A percentile compares a stretch with the other conserved stretches of the same genome.
Evolutionary conservation across 768 basidiomycete species (phyloP).

Genomic region (Xerocomellus amylosporus): DNA sequence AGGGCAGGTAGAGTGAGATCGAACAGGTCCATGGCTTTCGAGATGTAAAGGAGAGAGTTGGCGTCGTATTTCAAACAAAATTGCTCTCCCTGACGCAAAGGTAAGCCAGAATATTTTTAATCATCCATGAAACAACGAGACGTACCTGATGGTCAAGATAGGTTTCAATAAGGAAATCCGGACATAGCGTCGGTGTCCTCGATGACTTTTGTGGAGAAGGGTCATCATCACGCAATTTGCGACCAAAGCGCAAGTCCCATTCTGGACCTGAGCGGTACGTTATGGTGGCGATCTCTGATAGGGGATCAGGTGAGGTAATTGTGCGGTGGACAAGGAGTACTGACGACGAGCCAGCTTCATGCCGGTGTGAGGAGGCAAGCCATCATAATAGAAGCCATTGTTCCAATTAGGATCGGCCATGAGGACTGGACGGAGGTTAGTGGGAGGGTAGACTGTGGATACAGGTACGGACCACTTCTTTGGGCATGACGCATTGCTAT

Average conservation of each 20-base stretch:
- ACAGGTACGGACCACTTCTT: constrained; percentile 66
- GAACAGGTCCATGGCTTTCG: constrained; percentile 99
- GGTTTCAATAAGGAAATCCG: constrained; percentile 97
- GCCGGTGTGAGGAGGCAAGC: constrained; percentile 92
- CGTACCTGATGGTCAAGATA: constrained; percentile 88
- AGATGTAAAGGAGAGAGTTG: constrained; percentile 97
- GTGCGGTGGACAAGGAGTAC: constrained; percentile 25
- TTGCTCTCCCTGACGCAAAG: constrained; percentile 69
- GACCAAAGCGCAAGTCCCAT: constrained; percentile 97
- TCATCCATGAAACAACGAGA: background rate
- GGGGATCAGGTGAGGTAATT: background rate
- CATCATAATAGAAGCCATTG: constrained; percentile 95
- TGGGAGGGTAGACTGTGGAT: background rate
- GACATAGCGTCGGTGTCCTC: constrained; percentile 74
- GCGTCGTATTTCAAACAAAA: constrained; percentile 99
- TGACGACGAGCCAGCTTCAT: constrained; percentile 98
- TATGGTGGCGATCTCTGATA: constrained; percentile 93
- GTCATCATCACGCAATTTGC: constrained; percentile 51
- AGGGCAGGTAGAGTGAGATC: constrained; percentile 86
- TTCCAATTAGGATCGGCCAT: constrained; percentile 99
- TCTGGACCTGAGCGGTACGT: constrained; percentile 99
- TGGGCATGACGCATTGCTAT: constrained; percentile 97
- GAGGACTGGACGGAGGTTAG: constrained; percentile 56
- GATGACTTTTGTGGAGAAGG: background rate
- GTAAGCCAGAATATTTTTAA: background rate